Percentiles rank a stretch among this genome's conserved stretches.
These are phyloP conservation scores for Schizophyllum amplum DNA, from an alignment of 1,284 basidiomycete genomes.

Conservation along the genomic window DNA sequence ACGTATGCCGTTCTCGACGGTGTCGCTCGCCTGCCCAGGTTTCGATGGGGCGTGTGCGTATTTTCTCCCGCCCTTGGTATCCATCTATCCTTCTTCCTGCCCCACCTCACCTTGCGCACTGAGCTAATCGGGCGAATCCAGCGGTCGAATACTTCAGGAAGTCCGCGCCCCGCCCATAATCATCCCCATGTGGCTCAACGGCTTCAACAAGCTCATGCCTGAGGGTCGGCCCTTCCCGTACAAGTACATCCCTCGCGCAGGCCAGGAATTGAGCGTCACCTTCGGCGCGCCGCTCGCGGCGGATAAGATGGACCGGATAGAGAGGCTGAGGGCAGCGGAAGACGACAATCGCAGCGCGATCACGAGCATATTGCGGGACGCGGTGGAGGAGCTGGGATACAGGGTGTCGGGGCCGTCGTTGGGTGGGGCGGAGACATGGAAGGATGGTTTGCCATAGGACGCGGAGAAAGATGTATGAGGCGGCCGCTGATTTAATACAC, in stretches of 20 bases:
- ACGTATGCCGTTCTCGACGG: slow-evolving; percentile 37
- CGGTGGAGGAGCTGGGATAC: slow-evolving; percentile 10
- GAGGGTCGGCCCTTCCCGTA: slow-evolving; percentile 67
- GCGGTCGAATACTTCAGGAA: slow-evolving; percentile 83
- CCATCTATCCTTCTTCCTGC: slow-evolving; percentile 5
- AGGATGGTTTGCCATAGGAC: background rate
- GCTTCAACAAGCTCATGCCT: slow-evolving; percentile 88
- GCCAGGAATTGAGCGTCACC: slow-evolving; percentile 57
- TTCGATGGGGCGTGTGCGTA: slow-evolving; percentile 95
- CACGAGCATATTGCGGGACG: slow-evolving; percentile 7
- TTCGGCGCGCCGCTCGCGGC: slow-evolving; percentile 61
- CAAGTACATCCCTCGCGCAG: slow-evolving; percentile 62
- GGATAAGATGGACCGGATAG: slow-evolving; percentile 28
- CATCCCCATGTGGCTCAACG: slow-evolving; percentile 91
- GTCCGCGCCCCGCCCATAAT: slow-evolving; percentile 65
- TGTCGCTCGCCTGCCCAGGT: slow-evolving; percentile 52
- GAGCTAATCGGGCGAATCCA: no score
- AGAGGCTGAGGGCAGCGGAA: background rate
- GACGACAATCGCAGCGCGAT: slow-evolving; percentile 7
- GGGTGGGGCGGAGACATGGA: background rate
- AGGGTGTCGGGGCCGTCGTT: slow-evolving; percentile 6
- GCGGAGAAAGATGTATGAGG: no score
- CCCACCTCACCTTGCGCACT: background rate
- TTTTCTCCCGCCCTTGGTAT: slow-evolving; percentile 5
- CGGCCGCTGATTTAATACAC: no score